phyloP scores from a whole-genome alignment of 2,329 filamentous ascomycete species.

The Xylariaceae sp. region DNA sequence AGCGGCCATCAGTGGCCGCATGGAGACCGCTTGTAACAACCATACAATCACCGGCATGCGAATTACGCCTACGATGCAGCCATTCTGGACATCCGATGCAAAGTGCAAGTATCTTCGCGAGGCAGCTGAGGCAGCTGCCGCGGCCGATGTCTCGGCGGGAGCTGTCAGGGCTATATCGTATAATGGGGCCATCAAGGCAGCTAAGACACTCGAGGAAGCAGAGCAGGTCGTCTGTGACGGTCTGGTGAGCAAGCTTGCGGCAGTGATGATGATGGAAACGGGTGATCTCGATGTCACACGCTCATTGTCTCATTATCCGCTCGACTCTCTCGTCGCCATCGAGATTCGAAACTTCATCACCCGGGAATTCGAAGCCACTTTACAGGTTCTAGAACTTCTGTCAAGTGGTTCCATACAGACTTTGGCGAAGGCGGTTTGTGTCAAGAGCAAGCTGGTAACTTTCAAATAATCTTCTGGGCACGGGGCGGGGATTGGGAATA shows the following conservation, averaged over 20 bases:
- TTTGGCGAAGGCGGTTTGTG: constrained; percentile 42
- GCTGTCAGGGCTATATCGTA: constrained; percentile 35
- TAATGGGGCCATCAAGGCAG: constrained; percentile 38
- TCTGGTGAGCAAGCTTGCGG: constrained; percentile 42
- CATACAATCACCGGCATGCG: constrained; percentile 52
- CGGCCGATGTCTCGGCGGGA: constrained; percentile 26
- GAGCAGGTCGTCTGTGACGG: constrained; percentile 40
- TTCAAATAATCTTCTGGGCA: constrained; percentile 13
- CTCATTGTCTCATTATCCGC: constrained; percentile 37
- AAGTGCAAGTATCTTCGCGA: constrained; percentile 48
- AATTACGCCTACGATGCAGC: constrained; percentile 40
- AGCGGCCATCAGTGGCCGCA: constrained; percentile 43
- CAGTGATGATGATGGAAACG: constrained; percentile 43
- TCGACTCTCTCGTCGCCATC: constrained; percentile 46
- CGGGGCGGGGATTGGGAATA: background rate
- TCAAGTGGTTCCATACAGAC: constrained; percentile 46
- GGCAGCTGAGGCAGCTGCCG: constrained; percentile 35
- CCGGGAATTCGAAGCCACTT: constrained; percentile 43
- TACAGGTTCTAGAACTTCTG: constrained; percentile 52
- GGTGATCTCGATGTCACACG: constrained; percentile 44
- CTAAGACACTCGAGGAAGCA: constrained; percentile 40
- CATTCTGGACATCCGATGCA: constrained; percentile 50
- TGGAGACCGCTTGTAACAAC: constrained; percentile 38
- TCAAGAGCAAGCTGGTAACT: constrained; percentile 39
- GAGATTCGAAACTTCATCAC: constrained; percentile 48